Evolutionary conservation across 306 rosid species (phyloP).

Genomic region (Cucumis hystrix): DNA sequence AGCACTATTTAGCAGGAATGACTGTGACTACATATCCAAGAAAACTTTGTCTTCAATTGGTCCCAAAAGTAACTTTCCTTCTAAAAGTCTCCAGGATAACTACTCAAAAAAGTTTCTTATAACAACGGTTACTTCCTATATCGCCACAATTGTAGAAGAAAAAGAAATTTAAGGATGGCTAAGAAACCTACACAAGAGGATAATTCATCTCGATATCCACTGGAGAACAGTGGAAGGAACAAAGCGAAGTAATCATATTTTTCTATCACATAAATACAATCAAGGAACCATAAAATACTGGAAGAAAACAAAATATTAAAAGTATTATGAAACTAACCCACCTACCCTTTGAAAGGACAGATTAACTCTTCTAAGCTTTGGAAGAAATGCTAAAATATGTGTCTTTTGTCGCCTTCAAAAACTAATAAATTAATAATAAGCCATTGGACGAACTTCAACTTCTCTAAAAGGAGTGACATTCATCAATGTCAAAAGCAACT

Average conservation of each 20-base stretch:
- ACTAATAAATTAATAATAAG: too few relatives aligned
- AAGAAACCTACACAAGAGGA: background rate
- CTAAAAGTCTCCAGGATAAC: background rate
- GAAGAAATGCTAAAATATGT: background rate
- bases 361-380: background rate
- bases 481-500: background rate
- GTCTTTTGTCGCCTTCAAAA: background rate
- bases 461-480: background rate
- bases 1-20: background rate
- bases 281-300: background rate
- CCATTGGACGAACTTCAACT: background rate
- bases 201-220: background rate
- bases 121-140: background rate
- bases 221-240: background rate
- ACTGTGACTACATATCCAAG: background rate
- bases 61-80: background rate
- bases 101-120: background rate
- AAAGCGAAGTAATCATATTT: background rate
- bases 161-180: background rate
- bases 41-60: background rate
- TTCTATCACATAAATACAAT: background rate
- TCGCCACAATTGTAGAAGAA: background rate
- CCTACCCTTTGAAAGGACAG: background rate
- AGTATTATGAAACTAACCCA: background rate
- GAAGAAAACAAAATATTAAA: background rate